These are phyloP conservation scores for Monilinia aucupariae DNA, from an alignment of 2,329 filamentous ascomycete species.

Conservation along the genomic window DNA sequence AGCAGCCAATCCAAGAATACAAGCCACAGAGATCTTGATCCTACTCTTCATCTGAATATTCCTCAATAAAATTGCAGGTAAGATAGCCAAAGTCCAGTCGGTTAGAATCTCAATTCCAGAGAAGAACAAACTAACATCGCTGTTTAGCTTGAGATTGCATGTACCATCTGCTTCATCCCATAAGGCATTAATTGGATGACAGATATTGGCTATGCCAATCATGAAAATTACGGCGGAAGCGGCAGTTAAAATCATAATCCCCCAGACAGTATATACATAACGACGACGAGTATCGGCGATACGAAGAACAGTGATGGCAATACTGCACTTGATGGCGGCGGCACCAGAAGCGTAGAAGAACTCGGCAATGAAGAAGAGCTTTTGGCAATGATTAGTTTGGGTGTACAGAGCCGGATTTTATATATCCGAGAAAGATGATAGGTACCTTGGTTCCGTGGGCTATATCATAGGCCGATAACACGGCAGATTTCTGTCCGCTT, in stretches of 20 bases:
- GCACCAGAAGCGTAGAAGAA: constrained; percentile 38
- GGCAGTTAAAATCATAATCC: constrained; percentile 26
- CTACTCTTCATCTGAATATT: constrained; percentile 39
- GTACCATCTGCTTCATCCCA: constrained; percentile 32
- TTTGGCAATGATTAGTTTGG: constrained; percentile 18
- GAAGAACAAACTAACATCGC: constrained; percentile 35
- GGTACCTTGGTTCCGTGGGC: constrained; percentile 27
- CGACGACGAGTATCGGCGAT: constrained; percentile 33
- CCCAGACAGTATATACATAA: constrained; percentile 31
- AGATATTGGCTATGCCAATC: constrained; percentile 32
- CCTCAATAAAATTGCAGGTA: constrained; percentile 40
- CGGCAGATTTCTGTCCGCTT: constrained; percentile 27
- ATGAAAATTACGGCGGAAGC: constrained; percentile 33
- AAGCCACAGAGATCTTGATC: constrained; percentile 37
- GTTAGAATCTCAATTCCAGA: constrained; percentile 37
- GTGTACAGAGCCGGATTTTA: neutral
- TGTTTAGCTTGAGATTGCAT: constrained; percentile 33
- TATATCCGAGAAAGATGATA: constrained; percentile 10
- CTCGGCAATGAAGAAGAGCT: constrained; percentile 39
- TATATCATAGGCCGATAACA: constrained; percentile 19
- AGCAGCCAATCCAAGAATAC: constrained; percentile 35
- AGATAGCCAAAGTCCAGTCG: constrained; percentile 40
- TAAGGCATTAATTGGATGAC: constrained; percentile 33
- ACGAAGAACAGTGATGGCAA: constrained; percentile 34
- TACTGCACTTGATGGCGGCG: constrained; percentile 33